phyloP scores from a whole-genome alignment of 2,329 filamentous ascomycete species.

The Shiraia bambusicola region DNA sequence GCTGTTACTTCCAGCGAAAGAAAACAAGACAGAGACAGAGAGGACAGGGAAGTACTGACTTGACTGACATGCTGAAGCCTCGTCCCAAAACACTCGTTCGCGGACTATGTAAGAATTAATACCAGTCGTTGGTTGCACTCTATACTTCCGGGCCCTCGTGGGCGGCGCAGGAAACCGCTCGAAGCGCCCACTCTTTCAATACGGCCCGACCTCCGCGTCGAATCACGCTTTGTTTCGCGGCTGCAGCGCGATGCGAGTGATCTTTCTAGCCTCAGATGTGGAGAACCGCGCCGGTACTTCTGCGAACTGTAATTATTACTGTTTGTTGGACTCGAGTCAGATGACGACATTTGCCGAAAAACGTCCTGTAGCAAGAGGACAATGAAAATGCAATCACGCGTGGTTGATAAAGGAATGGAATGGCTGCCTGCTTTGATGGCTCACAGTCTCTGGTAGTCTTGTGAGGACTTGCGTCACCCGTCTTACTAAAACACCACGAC shows the following conservation, averaged over 20 bases:
- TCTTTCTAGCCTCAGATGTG: conserved; percentile 20
- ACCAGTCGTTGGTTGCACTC: conserved; percentile 18
- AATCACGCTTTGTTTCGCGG: conserved; percentile 22
- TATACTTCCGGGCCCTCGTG: conserved; percentile 5
- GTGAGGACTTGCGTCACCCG: conserved; percentile 10
- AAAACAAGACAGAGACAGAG: neutral
- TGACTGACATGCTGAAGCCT: conserved; percentile 41
- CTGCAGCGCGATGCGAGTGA: conserved; percentile 24
- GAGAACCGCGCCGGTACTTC: conserved; percentile 16
- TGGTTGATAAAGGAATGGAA: no score
- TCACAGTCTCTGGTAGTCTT: conserved; percentile 5
- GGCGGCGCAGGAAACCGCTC: conserved; percentile 18
- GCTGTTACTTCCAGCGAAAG: neutral
- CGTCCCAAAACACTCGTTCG: conserved; percentile 20
- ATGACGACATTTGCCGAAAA: neutral
- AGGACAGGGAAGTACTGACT: conserved; percentile 35
- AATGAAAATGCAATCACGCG: no score
- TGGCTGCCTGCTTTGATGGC: neutral
- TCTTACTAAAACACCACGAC: neutral
- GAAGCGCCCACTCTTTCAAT: conserved; percentile 20
- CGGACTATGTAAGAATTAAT: conserved; percentile 24
- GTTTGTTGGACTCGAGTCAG: conserved; percentile 12
- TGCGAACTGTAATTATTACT: conserved; percentile 1
- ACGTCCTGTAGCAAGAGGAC: neutral
- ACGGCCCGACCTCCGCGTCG: conserved; percentile 22